Percentiles rank a stretch among this genome's conserved stretches.
Evolutionary conservation across 306 rosid species (phyloP).

Genomic region (Dalbergia cochinchinensis): DNA sequence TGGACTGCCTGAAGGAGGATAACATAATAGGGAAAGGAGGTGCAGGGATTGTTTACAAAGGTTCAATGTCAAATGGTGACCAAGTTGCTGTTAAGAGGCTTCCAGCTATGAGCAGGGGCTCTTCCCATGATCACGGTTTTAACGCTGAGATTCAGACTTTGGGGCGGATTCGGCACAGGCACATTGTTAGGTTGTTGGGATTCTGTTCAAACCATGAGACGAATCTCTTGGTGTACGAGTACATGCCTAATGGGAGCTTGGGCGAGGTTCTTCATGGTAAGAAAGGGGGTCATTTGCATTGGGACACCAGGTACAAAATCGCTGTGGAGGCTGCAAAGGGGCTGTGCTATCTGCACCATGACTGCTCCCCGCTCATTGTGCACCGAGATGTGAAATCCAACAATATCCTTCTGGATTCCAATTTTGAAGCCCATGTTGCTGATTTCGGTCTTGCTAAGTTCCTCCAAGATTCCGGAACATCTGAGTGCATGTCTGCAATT

Average conservation of each 20-base stretch:
- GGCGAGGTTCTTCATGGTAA: conserved; percentile 86
- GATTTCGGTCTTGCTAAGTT: conserved; percentile 89
- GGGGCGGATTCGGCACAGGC: conserved; percentile 80
- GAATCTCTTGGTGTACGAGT: conserved; percentile 78
- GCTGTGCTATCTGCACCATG: conserved; percentile 86
- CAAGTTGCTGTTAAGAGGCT: conserved; percentile 73
- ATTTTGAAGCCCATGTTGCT: conserved; percentile 64
- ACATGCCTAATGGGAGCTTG: conserved; percentile 69
- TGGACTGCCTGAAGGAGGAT: conserved; percentile 80
- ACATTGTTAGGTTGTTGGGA: conserved; percentile 84
- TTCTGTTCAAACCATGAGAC: conserved; percentile 89
- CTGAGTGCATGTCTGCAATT: conserved; percentile 91
- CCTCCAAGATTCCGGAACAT: conserved; percentile 75
- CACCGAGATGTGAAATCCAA: conserved; percentile 66
- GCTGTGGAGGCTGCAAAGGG: conserved; percentile 88
- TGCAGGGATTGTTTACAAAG: conserved; percentile 84
- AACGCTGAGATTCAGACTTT: conserved; percentile 83
- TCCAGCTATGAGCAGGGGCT: conserved; percentile 90
- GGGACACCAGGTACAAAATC: conserved; percentile 83
- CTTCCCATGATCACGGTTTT: conserved; percentile 93
- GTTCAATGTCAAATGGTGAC: conserved; percentile 71
- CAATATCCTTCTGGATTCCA: conserved; percentile 59
- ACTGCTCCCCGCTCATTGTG: conserved; percentile 83
- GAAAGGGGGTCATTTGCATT: conserved; percentile 81
- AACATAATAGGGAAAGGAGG: conserved; percentile 91